Percentiles rank a stretch among this genome's conserved stretches.
phyloP scores from a whole-genome alignment of 495 filamentous ascomycete genomes.

The Aspergillus bridgeri region DNA sequence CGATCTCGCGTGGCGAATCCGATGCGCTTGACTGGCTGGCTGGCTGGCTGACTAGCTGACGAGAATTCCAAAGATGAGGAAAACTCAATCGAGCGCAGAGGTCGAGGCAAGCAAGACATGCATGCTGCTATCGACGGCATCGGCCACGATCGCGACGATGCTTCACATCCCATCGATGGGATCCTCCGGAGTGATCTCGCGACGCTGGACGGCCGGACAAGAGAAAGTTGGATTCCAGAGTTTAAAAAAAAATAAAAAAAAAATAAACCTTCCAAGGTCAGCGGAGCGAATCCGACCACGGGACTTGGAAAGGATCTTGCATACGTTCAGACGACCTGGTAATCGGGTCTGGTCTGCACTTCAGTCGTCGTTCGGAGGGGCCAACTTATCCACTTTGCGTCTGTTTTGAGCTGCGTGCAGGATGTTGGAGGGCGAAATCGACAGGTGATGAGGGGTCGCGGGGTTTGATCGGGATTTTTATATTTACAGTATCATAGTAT shows the following conservation, averaged over 20 bases:
- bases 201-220: no score
- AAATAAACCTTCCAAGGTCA: no score
- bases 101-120: neutral
- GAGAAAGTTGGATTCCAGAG: no score
- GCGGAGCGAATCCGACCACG: neutral
- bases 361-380: neutral
- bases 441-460: neutral
- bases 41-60: neutral
- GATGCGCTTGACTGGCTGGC: no score
- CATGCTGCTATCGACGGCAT: neutral
- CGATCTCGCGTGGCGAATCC: neutral
- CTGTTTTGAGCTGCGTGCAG: conserved; percentile 12
- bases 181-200: no score
- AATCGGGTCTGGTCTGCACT: neutral
- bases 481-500: neutral
- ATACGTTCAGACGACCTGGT: neutral
- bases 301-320: neutral
- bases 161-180: no score
- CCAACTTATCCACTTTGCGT: conserved; percentile 2
- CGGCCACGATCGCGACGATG: neutral
- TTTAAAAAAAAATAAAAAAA: no score
- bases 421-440: neutral
- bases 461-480: conserved; percentile 1
- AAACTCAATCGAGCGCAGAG: neutral
- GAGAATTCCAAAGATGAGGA: neutral